Base-by-base conservation (phyloP, 306 rosid species). In the Vigna nakashimae region DNA sequence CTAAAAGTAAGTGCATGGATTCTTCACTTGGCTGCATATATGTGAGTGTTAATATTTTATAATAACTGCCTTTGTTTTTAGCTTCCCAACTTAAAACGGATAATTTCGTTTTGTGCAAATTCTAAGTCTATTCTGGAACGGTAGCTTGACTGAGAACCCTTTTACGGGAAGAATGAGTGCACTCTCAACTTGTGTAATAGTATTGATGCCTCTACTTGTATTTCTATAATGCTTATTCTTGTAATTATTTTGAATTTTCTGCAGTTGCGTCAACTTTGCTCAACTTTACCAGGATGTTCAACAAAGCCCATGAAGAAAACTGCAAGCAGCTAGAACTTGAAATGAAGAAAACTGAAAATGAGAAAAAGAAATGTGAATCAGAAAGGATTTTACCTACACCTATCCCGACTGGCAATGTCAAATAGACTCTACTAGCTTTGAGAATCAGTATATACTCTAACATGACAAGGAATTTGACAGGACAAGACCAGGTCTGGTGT, bases 231-330 rank as follows among this genome's bases (percentile, higher is more conserved):
- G 59, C 75, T 85, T 52, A 65, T 67, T 40, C 32, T 71, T 73
- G 71, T 75, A 69, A 52, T 71, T 52, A 71, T 32, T 70, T 69
- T 32, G 17, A 53, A 69, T 30, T 32, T 81, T 49, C 78, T 83
- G 85, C 90, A 92, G 98, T 94, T 77, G 80, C 86, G 46, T 73
- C 96, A 56, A 92, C 98, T 71, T 82, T 92, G 82, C 86, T 83
- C 81, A 90, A 87, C 92, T 94, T 94, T 71, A 90, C 88, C 43
- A 82, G 85, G 53, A 92, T 87, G 97, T 94, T 94, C 83, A 80
- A 74, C 87, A 84, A 89, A 73, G 89, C 97, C 67, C 94, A 85
- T 46, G 89, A 85, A 65, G 98, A 94, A 83, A 94, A 92, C 84
- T 30, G 90, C 85, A 88, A 87, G 84, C 92, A 92, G 79, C 69